A percentile compares a stretch with the other conserved stretches of the same genome.
These are phyloP conservation scores for Calocera viscosa DNA, from an alignment of 768 basidiomycete species.

Conservation along the genomic window DNA sequence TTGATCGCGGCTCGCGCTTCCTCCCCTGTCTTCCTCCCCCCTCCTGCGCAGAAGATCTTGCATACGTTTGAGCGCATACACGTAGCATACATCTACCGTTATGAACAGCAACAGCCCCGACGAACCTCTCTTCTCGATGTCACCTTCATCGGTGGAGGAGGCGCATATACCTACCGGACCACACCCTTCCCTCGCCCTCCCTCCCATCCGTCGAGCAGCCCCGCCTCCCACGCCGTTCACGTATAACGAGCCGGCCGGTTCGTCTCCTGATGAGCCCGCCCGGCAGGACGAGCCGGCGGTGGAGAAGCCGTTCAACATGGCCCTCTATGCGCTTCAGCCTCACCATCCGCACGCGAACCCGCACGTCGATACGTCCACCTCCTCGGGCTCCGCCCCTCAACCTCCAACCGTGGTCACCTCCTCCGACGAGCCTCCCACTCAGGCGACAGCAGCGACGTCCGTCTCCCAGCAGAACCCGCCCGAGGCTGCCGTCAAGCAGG, in stretches of 20 bases:
- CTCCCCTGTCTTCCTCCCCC: not conserved
- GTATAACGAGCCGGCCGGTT: not conserved
- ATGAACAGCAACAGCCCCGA: not conserved
- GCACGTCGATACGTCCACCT: not conserved
- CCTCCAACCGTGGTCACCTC: not conserved
- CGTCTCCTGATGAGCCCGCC: not conserved
- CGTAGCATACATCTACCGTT: not conserved
- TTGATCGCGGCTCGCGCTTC: not conserved
- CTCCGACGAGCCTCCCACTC: not conserved
- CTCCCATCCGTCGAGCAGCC: not conserved
- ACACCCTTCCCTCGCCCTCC: not conserved
- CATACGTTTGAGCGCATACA: not conserved
- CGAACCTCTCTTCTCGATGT: not conserved
- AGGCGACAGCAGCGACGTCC: not conserved
- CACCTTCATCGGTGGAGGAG: not conserved
- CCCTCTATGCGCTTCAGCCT: too few species aligned
- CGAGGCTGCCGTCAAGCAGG: not conserved
- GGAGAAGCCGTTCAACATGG: not conserved
- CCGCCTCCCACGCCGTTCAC: not conserved
- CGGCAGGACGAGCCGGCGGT: not conserved
- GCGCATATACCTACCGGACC: not conserved
- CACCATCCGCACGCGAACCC: not conserved
- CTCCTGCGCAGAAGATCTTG: not conserved
- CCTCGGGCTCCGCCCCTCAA: not conserved
- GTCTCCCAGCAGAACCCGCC: not conserved